Evolutionary conservation across 1,139 yeast genomes (phyloP), one percentile per base, ranked within the genome.

Genomic region (Yarrowia galli): DNA sequence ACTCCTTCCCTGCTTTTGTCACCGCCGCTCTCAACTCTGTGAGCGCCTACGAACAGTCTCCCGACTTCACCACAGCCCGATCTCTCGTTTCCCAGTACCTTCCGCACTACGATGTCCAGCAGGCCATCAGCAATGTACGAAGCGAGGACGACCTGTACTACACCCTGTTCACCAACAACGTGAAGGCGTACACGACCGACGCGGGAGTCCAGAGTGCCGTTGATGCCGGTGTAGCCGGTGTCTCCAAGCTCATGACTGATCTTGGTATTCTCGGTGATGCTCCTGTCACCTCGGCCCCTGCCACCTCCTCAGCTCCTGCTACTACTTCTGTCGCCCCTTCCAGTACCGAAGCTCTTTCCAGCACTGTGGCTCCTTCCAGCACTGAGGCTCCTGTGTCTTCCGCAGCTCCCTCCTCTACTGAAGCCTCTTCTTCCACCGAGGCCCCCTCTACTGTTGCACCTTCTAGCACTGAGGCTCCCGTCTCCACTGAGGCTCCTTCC

Each of bases 1-100:
- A 61, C 56, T 10, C 22, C 36, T 61, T 61, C 28, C 66, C 66
- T n/a, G 38, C 56, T 15, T 61, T 61, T 38, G 66, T 61, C 38
- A 61, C 56, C 35, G 36, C 20, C 3, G 66, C 66, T 2, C 45
- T 61, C 23, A 18, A n/a, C 36, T 15, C 22, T 10, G 5, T 36
- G 3, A n/a, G 25, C 18, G 35, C 54, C 13, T 61, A 46, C 36
- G 66, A 61, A n/a, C 16, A n/a, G 18, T 46, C 66, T 38, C 66
- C 66, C 5, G 66, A 46, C 46, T 61, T 61, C 25, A 48, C 56
- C 25, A 23, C 66, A 1, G 66, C 56, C 20, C 15, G 18, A 9
- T 36, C 43, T 7, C 45, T 61, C 36, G 25, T 61, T 8, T 61
- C 56, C 25, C 16, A 36, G 22, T 38, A 46, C 43, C 45, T 45